These are phyloP conservation scores for Paramecium biaurelia DNA, from an alignment of 73 alveolate species.

Conservation along the genomic window DNA sequence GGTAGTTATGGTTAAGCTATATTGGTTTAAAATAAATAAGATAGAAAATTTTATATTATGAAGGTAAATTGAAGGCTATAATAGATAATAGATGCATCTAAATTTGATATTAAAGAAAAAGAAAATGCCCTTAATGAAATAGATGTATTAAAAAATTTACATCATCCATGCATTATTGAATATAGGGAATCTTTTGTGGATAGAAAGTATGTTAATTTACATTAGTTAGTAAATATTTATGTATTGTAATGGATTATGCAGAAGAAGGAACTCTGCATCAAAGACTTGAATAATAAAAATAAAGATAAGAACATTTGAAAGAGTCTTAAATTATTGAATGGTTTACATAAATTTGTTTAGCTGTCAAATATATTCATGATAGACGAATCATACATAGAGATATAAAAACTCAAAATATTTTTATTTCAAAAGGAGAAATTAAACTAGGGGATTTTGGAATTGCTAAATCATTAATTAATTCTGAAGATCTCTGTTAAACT, in stretches of 20 bases:
- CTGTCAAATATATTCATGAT: constrained; percentile 81
- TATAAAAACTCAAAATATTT: constrained; percentile 81
- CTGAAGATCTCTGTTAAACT: constrained; percentile 76
- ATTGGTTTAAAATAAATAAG: constrained; percentile 44
- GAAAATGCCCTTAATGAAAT: constrained; percentile 67
- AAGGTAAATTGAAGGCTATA: not conserved
- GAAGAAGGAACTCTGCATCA: constrained; percentile 83
- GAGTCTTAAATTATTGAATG: constrained; percentile 70
- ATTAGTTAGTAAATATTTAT: constrained; percentile 60
- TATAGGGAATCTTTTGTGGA: constrained; percentile 68
- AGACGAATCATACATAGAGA: constrained; percentile 83
- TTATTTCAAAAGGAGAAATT: constrained; percentile 73
- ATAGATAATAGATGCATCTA: constrained; percentile 52
- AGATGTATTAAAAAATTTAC: constrained; percentile 48
- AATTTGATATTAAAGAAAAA: constrained; percentile 39
- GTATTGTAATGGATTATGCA: constrained; percentile 89
- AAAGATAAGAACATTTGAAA: constrained; percentile 62
- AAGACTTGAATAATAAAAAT: constrained; percentile 66
- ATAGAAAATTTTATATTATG: constrained; percentile 57
- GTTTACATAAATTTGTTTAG: constrained; percentile 74
- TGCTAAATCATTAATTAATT: constrained; percentile 71
- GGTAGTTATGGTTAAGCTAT: constrained; percentile 65
- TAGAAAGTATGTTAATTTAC: constrained; percentile 48
- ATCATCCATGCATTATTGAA: constrained; percentile 65
- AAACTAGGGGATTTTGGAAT: constrained; percentile 89